A percentile compares a stretch with the other conserved stretches of the same genome.
Evolutionary conservation across 2,329 filamentous ascomycete species (phyloP).

Genomic region (Epichloe coenophiala): DNA sequence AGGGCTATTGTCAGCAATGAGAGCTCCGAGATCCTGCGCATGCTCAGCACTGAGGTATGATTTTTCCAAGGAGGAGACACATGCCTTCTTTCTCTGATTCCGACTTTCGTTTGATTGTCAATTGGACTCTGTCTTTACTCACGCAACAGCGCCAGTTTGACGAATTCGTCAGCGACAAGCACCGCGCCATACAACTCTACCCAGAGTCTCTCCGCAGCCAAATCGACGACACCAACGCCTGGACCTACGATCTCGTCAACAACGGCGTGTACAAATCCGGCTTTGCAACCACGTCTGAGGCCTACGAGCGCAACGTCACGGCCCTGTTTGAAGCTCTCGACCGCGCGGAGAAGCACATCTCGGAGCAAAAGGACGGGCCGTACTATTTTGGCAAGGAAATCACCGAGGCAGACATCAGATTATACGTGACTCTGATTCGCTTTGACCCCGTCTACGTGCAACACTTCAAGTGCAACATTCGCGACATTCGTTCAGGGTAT

Average conservation of each 20-base stretch:
- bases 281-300: slow-evolving; percentile 71
- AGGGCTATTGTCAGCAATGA: slow-evolving; percentile 81
- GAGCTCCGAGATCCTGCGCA: slow-evolving; percentile 82
- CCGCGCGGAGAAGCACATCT: slow-evolving; percentile 58
- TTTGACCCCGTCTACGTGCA: slow-evolving; percentile 76
- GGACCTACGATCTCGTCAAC: slow-evolving; percentile 66
- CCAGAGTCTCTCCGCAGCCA: slow-evolving; percentile 47
- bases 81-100: too few species aligned
- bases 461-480: slow-evolving; percentile 78
- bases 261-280: slow-evolving; percentile 65
- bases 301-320: slow-evolving; percentile 63
- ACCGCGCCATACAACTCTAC: slow-evolving; percentile 51
- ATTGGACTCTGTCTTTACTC: background rate
- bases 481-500: slow-evolving; percentile 74
- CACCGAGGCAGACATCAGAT: slow-evolving; percentile 71
- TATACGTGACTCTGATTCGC: slow-evolving; percentile 57
- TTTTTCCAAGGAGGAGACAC: background rate
- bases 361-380: slow-evolving; percentile 32
- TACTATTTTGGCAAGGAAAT: slow-evolving; percentile 64
- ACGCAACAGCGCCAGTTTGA: slow-evolving; percentile 44
- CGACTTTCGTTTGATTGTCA: too few species aligned
- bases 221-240: slow-evolving; percentile 68
- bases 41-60: slow-evolving; percentile 62
- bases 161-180: slow-evolving; percentile 45
- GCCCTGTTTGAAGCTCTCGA: slow-evolving; percentile 67